phyloP scores from a whole-genome alignment of 2,329 filamentous ascomycete species.

The Ceratocystis variospora region DNA sequence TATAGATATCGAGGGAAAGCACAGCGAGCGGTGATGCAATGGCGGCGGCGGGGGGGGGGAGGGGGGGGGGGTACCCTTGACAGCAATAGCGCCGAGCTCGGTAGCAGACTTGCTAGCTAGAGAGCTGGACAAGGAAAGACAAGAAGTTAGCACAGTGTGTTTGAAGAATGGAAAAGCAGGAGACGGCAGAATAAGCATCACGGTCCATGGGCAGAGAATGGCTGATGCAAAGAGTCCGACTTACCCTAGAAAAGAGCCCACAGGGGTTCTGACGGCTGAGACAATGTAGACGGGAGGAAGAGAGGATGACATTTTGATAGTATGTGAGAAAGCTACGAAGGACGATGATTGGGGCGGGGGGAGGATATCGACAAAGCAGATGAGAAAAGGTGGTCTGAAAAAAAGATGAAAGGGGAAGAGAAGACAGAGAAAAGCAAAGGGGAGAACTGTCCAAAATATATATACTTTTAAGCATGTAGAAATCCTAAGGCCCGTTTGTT shows the following conservation, averaged over 20 bases:
- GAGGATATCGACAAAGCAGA: constrained; percentile 15
- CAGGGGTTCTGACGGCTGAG: constrained; percentile 75
- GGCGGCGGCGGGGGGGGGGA: background rate
- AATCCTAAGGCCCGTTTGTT: background rate
- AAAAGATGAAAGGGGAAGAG: constrained; percentile 16
- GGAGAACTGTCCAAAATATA: constrained; percentile 17
- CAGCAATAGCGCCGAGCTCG: constrained; percentile 78
- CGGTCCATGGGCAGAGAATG: background rate
- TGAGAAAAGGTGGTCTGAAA: constrained; percentile 14
- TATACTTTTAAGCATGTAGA: background rate
- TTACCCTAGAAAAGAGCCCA: constrained; percentile 89
- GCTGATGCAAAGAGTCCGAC: constrained; percentile 17
- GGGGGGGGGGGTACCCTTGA: no score
- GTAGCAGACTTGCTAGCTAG: constrained; percentile 75
- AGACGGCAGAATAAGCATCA: background rate
- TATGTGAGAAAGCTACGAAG: constrained; percentile 4
- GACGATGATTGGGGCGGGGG: no score
- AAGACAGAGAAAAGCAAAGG: constrained; percentile 17
- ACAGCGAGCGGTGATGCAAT: constrained; percentile 2
- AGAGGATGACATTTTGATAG: constrained; percentile 25
- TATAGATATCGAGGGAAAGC: constrained; percentile 11
- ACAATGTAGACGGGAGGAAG: constrained; percentile 91
- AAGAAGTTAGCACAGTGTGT: background rate
- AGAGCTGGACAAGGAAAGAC: constrained; percentile 42
- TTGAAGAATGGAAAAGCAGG: background rate